Percentiles rank a stretch among this genome's conserved stretches.
These are phyloP conservation scores for Kodamaea sp. DNA, from an alignment of 1,139 yeast species.

Conservation along the genomic window DNA sequence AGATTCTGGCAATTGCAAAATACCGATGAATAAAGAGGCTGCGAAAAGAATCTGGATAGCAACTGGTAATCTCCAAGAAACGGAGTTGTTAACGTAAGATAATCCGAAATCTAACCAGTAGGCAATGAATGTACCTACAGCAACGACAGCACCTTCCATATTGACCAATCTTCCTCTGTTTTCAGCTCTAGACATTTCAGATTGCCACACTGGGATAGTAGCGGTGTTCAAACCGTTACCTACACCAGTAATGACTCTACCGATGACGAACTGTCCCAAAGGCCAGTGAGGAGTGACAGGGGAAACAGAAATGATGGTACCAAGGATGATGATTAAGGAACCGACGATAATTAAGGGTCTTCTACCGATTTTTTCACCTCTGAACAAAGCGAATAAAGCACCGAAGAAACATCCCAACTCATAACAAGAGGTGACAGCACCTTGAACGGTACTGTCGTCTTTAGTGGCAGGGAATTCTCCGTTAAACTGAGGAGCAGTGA, in stretches of 20 bases:
- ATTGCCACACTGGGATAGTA: slow-evolving; percentile 80
- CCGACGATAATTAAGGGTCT: slow-evolving; percentile 63
- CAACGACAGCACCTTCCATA: slow-evolving; percentile 70
- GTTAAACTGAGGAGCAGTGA: slow-evolving; percentile 61
- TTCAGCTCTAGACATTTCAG: slow-evolving; percentile 73
- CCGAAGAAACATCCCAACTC: slow-evolving; percentile 80
- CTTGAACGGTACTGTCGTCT: slow-evolving; percentile 45
- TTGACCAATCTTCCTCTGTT: slow-evolving; percentile 72
- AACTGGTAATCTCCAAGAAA: slow-evolving; percentile 39
- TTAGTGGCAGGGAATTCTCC: slow-evolving; percentile 57
- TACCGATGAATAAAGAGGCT: slow-evolving; percentile 34
- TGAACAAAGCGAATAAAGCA: slow-evolving; percentile 61
- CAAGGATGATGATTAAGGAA: slow-evolving; percentile 58
- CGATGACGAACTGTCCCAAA: slow-evolving; percentile 69
- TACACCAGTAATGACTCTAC: slow-evolving; percentile 74
- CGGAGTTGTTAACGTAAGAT: slow-evolving; percentile 53
- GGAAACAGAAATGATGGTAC: slow-evolving; percentile 63
- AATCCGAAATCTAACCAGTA: slow-evolving; percentile 81
- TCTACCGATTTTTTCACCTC: slow-evolving; percentile 69
- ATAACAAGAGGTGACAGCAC: slow-evolving; percentile 71
- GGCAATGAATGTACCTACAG: slow-evolving; percentile 70
- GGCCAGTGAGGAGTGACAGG: slow-evolving; percentile 52
- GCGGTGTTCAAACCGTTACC: slow-evolving; percentile 82
- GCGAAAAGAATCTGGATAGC: slow-evolving; percentile 47
- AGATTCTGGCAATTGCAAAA: slow-evolving; percentile 58